These are phyloP conservation scores for Immersiporthe knoxdaviesiana DNA, from an alignment of 2,329 filamentous ascomycete species.

Conservation along the genomic window DNA sequence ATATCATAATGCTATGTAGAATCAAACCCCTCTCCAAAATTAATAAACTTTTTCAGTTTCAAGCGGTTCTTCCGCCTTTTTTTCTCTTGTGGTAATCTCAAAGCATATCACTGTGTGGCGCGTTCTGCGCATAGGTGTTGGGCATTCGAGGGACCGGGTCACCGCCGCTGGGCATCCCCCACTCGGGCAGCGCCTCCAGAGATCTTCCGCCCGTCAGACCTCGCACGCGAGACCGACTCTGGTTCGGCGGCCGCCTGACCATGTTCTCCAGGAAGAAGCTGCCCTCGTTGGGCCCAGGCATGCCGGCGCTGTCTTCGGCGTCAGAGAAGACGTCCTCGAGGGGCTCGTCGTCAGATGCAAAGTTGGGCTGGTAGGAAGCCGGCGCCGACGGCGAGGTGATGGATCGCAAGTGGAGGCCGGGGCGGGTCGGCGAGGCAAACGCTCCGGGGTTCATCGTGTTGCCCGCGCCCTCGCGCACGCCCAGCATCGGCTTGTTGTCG, in stretches of 20 bases:
- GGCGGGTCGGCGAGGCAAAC: constrained; percentile 57
- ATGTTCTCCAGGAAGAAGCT: constrained; percentile 64
- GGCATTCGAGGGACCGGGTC: constrained; percentile 48
- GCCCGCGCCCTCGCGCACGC: constrained; percentile 58
- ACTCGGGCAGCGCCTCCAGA: constrained; percentile 35
- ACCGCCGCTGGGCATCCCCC: constrained; percentile 36
- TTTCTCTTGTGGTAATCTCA: too few relatives aligned
- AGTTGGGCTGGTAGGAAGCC: constrained; percentile 56
- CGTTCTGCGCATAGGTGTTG: constrained; percentile 35
- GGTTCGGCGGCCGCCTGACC: constrained; percentile 61
- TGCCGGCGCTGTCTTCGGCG: constrained; percentile 59
- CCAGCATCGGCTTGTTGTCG: constrained; percentile 67
- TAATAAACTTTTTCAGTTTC: background rate
- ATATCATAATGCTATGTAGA: background rate
- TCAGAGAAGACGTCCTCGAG: constrained; percentile 79
- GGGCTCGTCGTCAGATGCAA: constrained; percentile 77
- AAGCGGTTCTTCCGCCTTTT: background rate
- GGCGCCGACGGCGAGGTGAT: constrained; percentile 77
- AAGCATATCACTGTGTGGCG: constrained; percentile 43
- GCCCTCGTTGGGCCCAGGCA: constrained; percentile 45
- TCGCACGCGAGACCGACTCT: constrained; percentile 62
- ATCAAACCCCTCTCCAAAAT: background rate
- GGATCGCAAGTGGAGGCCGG: constrained; percentile 77
- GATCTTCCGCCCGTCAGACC: constrained; percentile 62
- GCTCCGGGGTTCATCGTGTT: constrained; percentile 67